These are phyloP conservation scores for Mortierella sp. DNA, from an alignment of 371 early-diverging fungal genomes.

Conservation along the genomic window DNA sequence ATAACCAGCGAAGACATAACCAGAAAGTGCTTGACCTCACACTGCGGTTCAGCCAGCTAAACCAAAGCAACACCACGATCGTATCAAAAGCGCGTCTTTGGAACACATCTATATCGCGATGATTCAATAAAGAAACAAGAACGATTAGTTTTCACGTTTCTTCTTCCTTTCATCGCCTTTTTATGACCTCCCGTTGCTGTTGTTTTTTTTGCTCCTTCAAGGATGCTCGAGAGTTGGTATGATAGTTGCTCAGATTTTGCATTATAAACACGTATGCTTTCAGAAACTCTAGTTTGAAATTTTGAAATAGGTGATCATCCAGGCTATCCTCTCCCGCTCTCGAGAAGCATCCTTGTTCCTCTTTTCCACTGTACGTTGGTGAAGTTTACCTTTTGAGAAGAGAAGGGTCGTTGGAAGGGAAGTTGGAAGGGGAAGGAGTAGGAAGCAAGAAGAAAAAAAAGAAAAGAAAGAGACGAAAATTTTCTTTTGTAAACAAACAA, in stretches of 20 bases:
- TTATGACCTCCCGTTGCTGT: neutral
- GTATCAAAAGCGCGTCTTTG: neutral
- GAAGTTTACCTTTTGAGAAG: conserved; percentile 1
- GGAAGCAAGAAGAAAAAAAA: conserved; percentile 7
- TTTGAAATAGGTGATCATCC: conserved; percentile 56
- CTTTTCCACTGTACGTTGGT: neutral
- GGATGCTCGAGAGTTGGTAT: neutral
- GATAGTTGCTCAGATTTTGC: conserved; percentile 57
- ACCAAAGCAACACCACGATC: neutral
- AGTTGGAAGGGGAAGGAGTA: neutral
- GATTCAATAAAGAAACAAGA: neutral
- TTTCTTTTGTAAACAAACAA: conserved; percentile 20
- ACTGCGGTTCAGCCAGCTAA: neutral
- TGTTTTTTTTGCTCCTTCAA: neutral
- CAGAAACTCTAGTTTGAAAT: conserved; percentile 61
- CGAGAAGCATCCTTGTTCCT: neutral
- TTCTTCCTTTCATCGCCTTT: neutral
- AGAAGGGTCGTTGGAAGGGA: neutral
- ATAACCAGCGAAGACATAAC: neutral
- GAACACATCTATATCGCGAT: conserved; percentile 19
- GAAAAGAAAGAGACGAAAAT: neutral
- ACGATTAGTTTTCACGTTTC: neutral
- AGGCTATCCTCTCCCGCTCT: conserved; percentile 21
- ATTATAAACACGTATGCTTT: conserved; percentile 60
- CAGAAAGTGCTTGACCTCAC: neutral